Base-by-base conservation (phyloP, 768 basidiomycete genomes). In the Nidula microcarpa region DNA sequence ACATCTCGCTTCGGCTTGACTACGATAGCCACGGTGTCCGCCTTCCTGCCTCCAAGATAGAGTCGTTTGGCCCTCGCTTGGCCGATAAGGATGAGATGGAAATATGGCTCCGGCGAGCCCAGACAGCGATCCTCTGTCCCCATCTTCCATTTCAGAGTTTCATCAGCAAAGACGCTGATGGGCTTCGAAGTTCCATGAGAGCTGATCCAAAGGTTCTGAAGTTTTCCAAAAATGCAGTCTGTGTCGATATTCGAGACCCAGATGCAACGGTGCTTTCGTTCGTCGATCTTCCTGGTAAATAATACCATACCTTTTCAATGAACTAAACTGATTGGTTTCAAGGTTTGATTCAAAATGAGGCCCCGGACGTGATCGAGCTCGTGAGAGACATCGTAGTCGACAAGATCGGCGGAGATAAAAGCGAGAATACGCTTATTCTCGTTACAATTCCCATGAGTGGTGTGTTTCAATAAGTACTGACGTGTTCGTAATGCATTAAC, bases 391-490 rank as follows among this genome's bases (percentile, higher is more conserved):
- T 89, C 5, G 82, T 80, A 0, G 73, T 72, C 34, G 58, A 62
- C 1, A 72, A 82, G 47, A 82, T 87, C 55, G 23, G 23, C 23
- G 23, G 23, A 30, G 23, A 30, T 30, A 50, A 43, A 6, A 66
- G 66, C 17, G 55, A 66, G 7, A 84, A 85, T 47, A 81, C 82
- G 0, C 61, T 90, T 8, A 83, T 89, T 51, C 72, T 90, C 1
- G 76, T 87, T 0, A 79, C 84, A 0, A 79, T 88, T 51, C 84
- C 87, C 0, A 84, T 86, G 75, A 79, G 70, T 48, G 85, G 86
- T 84, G 53, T 54, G 63, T 58, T n/a, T 14, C 43, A 11, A 0
- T 33, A 11, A 33, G 48, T 13, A 2, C 14, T 49, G 5, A 49
- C 10, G 4, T n/a, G 39, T 46, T 7, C 52, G 11, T 33, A 9